phyloP scores from a whole-genome alignment of 2,329 filamentous ascomycete genomes.

The Onygena corvina region DNA sequence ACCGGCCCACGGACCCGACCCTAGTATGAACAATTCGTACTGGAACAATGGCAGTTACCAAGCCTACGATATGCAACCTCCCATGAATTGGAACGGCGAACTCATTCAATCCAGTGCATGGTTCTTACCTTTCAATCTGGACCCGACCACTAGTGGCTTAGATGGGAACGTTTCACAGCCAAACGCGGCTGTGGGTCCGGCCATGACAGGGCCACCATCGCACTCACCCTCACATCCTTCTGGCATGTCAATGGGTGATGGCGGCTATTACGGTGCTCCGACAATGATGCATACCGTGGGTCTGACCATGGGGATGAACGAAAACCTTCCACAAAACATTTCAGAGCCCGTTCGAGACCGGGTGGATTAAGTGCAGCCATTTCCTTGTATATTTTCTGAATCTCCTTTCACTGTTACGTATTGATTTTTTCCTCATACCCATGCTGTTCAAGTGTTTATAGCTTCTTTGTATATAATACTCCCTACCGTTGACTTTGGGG shows the following conservation, averaged over 20 bases:
- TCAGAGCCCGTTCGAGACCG: not conserved
- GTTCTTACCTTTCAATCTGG: conserved; percentile 89
- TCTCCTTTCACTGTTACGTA: not conserved
- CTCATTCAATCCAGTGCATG: conserved; percentile 52
- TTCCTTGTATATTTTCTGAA: not conserved
- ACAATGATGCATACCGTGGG: conserved; percentile 1
- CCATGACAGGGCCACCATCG: not conserved
- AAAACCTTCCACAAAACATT: not conserved
- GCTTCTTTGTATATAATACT: not conserved
- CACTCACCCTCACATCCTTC: not conserved
- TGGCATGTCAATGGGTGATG: conserved; percentile 1
- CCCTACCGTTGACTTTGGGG: not conserved
- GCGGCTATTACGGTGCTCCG: not conserved
- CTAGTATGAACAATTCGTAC: conserved; percentile 20
- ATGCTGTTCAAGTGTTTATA: no score
- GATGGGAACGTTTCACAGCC: conserved; percentile 5
- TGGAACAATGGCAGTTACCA: conserved; percentile 24
- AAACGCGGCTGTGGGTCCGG: not conserved
- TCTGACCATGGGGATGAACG: not conserved
- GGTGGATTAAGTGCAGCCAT: not conserved
- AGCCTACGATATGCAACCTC: not conserved
- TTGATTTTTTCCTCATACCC: not conserved
- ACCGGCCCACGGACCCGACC: not conserved
- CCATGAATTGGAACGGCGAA: conserved; percentile 24
- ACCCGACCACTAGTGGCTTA: conserved; percentile 40